Base-by-base conservation (phyloP, 345 rosid species). In the Gossypium longicalyx region DNA sequence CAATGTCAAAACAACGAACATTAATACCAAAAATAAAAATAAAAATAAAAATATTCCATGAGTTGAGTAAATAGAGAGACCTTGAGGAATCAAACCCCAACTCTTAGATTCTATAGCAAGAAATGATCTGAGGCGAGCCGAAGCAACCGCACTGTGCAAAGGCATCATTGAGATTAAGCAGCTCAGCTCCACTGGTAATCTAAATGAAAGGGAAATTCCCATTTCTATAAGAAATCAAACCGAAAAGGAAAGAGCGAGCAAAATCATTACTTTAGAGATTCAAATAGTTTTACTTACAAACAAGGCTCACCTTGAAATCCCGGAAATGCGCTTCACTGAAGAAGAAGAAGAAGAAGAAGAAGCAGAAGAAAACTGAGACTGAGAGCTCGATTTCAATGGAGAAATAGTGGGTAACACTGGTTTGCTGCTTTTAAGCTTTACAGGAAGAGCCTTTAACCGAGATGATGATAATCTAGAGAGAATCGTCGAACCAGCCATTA, bases 81-180 rank as follows among this genome's bases (percentile, higher is more conserved):
- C 86, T 80, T 75, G 83, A 63, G 83, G 82, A 41, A 83, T 75
- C 78, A 80, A 78, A 45, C 76, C 62, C 86, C 83, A 83, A 68
- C 66, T 72, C 72, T 75, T 78, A 59, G 82, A 78, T 64, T 80
- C 80, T 0, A 69, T 25, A 22, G 82, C 65, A 38, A 83, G 73
- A 49, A 73, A 66, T 12, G 82, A 83, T 57, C 10, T 71, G 38
- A 83, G 72, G 10, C 83, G 80, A 45, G 86, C 78, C 1, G 82
- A 83, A 63, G 86, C 83, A 52, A 72, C 56, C 38, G 80, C 75
- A 70, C 71, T 80, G 53, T 83, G 81, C 34, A 80, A 80, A 13
- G 86, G 86, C 82, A 83, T 49, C 81, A 75, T 69, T 3, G 83
- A 80, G 17, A 80, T 64, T 56, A 77, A 72, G 78, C 81, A 75